Percentiles rank a stretch among this genome's conserved stretches.
Conservation (phyloP, 2,329 filamentous ascomycete genomes). For the Stagonosporopsis rhizophila region DNA sequence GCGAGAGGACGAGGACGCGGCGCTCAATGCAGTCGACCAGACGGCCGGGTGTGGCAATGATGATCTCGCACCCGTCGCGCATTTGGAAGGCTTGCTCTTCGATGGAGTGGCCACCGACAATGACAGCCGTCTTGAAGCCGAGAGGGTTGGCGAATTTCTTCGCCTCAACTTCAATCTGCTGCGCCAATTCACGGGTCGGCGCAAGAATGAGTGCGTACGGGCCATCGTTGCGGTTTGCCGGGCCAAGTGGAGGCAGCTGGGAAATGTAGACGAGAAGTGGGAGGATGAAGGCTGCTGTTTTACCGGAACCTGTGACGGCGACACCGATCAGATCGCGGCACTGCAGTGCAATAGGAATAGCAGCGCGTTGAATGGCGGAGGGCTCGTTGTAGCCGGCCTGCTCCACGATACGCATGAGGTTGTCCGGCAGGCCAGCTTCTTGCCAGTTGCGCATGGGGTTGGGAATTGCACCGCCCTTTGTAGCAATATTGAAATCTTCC, state of each 20-base stretch:
- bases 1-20: constrained; percentile 86
- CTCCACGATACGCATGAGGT: constrained; percentile 80
- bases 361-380: constrained; percentile 88
- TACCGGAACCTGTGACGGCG: constrained; percentile 96
- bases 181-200: constrained; percentile 94
- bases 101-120: constrained; percentile 95
- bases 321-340: constrained; percentile 97
- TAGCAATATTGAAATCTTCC: constrained; percentile 96
- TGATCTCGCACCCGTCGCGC: constrained; percentile 92
- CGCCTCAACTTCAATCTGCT: constrained; percentile 95
- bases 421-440: constrained; percentile 80
- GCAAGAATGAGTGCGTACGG: constrained; percentile 97
- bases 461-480: constrained; percentile 88
- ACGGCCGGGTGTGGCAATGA: constrained; percentile 97
- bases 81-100: constrained; percentile 93
- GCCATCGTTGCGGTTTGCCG: constrained; percentile 88
- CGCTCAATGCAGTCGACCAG: constrained; percentile 96
- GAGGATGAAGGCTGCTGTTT: constrained; percentile 93
- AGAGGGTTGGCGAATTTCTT: constrained; percentile 89
- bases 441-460: constrained; percentile 96
- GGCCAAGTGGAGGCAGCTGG: constrained; percentile 82
- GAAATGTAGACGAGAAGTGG: constrained; percentile 94
- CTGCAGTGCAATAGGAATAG: constrained; percentile 93
- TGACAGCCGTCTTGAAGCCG: constrained; percentile 93
- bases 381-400: constrained; percentile 91